Conservation (phyloP, 345 rosid genomes). For the Arabidopsis suecica region DNA sequence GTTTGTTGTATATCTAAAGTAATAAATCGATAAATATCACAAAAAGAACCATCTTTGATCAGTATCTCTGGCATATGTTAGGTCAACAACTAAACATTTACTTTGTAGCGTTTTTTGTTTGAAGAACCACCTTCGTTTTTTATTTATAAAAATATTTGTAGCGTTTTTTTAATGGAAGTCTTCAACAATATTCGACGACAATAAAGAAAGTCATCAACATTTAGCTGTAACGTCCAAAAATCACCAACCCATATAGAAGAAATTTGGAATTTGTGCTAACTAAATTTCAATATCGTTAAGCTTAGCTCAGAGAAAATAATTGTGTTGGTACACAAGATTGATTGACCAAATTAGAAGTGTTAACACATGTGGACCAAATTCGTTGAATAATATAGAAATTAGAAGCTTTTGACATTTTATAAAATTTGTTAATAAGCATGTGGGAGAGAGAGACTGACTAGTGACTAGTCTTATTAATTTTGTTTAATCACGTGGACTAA, state of each 20-base stretch:
- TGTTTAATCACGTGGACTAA: constrained; percentile 19
- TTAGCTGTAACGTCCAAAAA: constrained; percentile 29
- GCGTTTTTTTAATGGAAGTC: not conserved
- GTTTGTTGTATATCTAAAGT: not conserved
- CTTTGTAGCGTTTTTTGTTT: no score
- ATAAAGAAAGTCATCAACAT: constrained; percentile 24
- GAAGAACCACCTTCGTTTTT: not conserved
- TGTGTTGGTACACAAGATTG: constrained; percentile 25
- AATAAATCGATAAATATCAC: not conserved
- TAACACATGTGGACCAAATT: constrained; percentile 7
- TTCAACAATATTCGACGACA: constrained; percentile 30
- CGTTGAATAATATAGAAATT: not conserved
- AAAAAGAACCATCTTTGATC: not conserved
- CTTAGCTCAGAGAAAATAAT: not conserved
- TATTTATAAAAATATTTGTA: not conserved
- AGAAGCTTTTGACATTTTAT: not conserved
- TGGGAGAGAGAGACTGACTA: not conserved
- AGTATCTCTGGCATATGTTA: constrained; percentile 15
- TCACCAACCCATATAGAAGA: constrained; percentile 23
- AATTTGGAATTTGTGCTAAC: not conserved
- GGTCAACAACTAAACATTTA: constrained; percentile 28
- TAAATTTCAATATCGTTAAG: constrained; percentile 16
- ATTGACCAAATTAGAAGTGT: not conserved
- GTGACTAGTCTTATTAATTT: constrained; percentile 1
- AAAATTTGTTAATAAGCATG: constrained; percentile 19